phyloP scores from a whole-genome alignment of 2,329 filamentous ascomycete species.

The Claviceps sp. region DNA sequence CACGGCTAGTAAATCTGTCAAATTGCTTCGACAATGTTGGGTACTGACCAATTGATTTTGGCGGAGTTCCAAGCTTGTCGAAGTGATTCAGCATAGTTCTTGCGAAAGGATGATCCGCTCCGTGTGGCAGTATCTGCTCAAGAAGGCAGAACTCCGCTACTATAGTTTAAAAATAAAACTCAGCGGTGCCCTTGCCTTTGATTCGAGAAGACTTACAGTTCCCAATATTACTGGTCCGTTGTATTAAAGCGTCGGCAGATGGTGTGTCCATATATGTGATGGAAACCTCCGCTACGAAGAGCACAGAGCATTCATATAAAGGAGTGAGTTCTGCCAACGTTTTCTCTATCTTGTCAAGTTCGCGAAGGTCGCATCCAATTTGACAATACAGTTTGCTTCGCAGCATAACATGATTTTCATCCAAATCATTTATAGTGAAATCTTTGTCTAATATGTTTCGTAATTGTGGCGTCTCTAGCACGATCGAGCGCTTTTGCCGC shows the following conservation, averaged over 20 bases:
- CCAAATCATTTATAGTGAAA: slow-evolving; percentile 21
- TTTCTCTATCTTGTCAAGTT: slow-evolving; percentile 46
- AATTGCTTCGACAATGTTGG: slow-evolving; percentile 52
- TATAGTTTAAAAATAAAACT: not conserved
- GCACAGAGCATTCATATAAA: slow-evolving; percentile 43
- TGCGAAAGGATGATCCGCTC: slow-evolving; percentile 68
- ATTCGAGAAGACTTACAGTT: slow-evolving; percentile 37
- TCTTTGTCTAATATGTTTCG: slow-evolving; percentile 19
- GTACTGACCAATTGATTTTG: slow-evolving; percentile 62
- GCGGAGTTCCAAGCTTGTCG: slow-evolving; percentile 61
- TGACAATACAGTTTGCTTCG: slow-evolving; percentile 61
- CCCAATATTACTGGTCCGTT: slow-evolving; percentile 61
- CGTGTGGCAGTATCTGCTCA: slow-evolving; percentile 75
- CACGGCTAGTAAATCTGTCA: slow-evolving; percentile 51
- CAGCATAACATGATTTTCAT: slow-evolving; percentile 38
- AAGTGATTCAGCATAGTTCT: slow-evolving; percentile 77
- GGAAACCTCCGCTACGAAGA: slow-evolving; percentile 83
- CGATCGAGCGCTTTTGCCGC: slow-evolving; percentile 54
- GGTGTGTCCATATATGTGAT: slow-evolving; percentile 76
- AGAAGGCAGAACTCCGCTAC: slow-evolving; percentile 70
- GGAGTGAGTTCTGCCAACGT: slow-evolving; percentile 46
- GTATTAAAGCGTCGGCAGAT: slow-evolving; percentile 59
- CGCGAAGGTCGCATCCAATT: slow-evolving; percentile 66
- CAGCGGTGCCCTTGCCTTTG: not conserved
- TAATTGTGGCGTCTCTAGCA: slow-evolving; percentile 50